Conservation (phyloP, 805 yeast genomes). For the Lipomyces yamadae region DNA sequence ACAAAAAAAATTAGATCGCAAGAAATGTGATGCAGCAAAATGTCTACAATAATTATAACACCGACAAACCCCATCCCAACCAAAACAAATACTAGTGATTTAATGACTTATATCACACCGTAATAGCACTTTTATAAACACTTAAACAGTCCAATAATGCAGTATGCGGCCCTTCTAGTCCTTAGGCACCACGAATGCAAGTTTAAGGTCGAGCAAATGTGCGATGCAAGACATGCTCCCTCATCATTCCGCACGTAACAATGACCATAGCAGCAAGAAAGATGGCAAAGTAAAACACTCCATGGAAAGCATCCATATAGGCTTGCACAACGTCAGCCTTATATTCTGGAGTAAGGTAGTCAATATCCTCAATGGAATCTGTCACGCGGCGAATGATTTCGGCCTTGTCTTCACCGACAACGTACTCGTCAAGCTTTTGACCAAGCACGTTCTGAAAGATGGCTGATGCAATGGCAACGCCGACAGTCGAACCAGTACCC, state of each 20-base stretch:
- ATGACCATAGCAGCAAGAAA: constrained; percentile 28
- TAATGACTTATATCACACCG: background rate
- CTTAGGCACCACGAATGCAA: background rate
- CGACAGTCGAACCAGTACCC: constrained; percentile 71
- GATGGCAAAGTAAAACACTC: constrained; percentile 33
- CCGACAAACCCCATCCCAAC: no score
- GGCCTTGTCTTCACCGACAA: constrained; percentile 26
- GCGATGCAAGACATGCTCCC: constrained; percentile 29
- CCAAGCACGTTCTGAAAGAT: constrained; percentile 55
- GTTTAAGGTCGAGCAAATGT: constrained; percentile 13
- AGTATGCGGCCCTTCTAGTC: background rate
- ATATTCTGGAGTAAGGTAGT: constrained; percentile 23
- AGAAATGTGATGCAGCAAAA: no score
- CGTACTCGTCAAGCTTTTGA: constrained; percentile 34
- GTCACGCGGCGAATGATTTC: constrained; percentile 33
- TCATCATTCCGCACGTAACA: constrained; percentile 33
- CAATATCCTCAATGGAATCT: constrained; percentile 34
- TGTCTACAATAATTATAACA: no score
- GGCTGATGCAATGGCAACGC: constrained; percentile 64
- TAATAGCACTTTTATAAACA: background rate
- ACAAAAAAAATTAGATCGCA: background rate
- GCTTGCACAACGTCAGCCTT: constrained; percentile 30
- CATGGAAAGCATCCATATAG: constrained; percentile 35
- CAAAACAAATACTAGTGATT: no score
- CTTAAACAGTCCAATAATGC: background rate